Evolutionary conservation across 176 grass and related monocot species (phyloP).

Genomic region (Zizania latifolia): DNA sequence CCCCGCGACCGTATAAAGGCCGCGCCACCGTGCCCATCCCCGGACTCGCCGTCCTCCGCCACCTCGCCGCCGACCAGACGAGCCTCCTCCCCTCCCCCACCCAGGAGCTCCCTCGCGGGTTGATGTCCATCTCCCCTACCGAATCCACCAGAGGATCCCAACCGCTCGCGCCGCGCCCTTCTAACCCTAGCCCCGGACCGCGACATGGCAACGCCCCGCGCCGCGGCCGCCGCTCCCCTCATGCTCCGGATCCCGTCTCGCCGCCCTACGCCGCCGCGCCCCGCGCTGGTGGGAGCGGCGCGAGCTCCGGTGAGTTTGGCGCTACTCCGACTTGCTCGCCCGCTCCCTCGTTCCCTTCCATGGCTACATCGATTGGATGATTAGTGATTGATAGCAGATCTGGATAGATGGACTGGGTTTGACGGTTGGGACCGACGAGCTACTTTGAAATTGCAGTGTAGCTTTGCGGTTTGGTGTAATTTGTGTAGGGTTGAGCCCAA

Average conservation of each 20-base stretch:
- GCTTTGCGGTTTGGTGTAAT: background rate
- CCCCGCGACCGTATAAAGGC: slow-evolving; percentile 5
- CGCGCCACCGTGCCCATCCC: background rate
- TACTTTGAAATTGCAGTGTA: background rate
- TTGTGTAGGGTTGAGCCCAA: background rate
- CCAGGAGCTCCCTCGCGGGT: slow-evolving; percentile 42
- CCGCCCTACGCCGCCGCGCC: background rate
- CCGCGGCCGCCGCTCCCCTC: slow-evolving; percentile 27
- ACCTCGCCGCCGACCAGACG: slow-evolving; percentile 22
- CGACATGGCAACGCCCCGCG: slow-evolving; percentile 54
- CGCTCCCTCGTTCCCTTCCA: background rate
- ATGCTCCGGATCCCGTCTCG: slow-evolving; percentile 14
- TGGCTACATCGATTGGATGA: background rate
- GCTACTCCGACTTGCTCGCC: background rate
- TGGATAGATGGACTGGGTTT: slow-evolving; percentile 6
- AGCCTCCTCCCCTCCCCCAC: too few relatives aligned
- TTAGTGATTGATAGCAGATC: background rate
- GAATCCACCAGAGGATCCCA: slow-evolving; percentile 62
- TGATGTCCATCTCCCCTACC: slow-evolving; percentile 76
- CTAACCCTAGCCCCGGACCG: slow-evolving; percentile 34
- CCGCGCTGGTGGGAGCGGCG: background rate
- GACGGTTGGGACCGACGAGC: background rate
- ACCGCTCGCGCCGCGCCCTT: slow-evolving; percentile 12
- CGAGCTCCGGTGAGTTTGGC: slow-evolving; percentile 36
- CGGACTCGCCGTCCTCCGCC: background rate